phyloP scores from a whole-genome alignment of 208 protist genomes.

The Acanthamoeba triangularis region DNA sequence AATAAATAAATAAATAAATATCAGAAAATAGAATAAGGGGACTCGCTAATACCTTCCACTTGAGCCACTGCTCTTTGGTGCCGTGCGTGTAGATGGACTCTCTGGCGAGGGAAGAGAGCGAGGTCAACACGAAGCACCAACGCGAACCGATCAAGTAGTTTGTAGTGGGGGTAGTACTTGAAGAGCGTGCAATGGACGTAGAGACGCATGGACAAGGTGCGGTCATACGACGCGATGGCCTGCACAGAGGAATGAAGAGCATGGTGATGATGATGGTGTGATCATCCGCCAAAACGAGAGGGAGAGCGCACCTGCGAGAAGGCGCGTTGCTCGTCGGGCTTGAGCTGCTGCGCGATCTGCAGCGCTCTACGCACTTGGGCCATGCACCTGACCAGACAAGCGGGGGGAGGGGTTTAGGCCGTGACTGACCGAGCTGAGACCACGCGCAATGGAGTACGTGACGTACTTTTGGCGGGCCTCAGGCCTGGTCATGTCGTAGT shows the following conservation, averaged over 20 bases:
- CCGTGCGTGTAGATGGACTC: constrained; percentile 61
- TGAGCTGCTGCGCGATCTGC: neutral
- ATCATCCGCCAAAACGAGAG: neutral
- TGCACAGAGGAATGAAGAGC: neutral
- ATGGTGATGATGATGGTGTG: neutral
- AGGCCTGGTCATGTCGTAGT: constrained; percentile 4
- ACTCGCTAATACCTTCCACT: neutral
- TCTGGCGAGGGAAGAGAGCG: neutral
- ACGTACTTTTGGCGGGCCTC: constrained; percentile 50
- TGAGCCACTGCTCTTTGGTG: constrained; percentile 27
- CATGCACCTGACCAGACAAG: constrained; percentile 61
- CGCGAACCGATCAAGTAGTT: neutral
- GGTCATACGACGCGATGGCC: constrained; percentile 5
- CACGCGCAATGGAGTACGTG: too few species aligned
- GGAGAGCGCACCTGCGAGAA: neutral
- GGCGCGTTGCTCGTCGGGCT: neutral
- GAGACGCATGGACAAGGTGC: constrained; percentile 33
- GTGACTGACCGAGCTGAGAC: too few species aligned
- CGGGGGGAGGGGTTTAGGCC: too few species aligned
- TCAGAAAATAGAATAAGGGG: too few species aligned
- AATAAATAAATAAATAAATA: neutral
- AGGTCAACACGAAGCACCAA: neutral
- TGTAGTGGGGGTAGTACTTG: neutral
- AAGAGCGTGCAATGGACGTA: constrained; percentile 59
- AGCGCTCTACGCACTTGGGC: neutral